Base-by-base conservation (phyloP, 2,329 filamentous ascomycete species). In the Capronia americana region DNA sequence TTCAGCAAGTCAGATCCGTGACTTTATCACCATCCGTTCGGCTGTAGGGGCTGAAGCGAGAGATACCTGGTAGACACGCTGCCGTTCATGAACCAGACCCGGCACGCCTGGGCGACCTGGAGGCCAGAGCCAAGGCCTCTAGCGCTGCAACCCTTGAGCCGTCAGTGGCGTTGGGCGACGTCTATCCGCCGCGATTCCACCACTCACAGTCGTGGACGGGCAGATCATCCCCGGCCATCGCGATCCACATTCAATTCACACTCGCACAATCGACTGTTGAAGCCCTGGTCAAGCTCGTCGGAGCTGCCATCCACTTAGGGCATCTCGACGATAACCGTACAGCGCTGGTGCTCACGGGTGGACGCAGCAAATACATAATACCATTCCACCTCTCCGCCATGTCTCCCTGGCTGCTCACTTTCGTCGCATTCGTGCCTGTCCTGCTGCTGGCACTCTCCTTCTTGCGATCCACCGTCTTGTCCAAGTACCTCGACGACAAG, bases 401-500 rank as follows among this genome's bases (percentile, higher is more conserved):
- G 66, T 70, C 69, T 61, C 62, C 69, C n/a, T 69, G 58, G 64
- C 34, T 69, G 50, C 60, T 71, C 64, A 70, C 68, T 51, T 68
- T 66, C 20, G 65, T 69, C 59, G 66, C 66, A 53, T 66, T 66
- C 46, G 57, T 67, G 26, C 69, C 71, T 5, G 56, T 71, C 54
- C 62, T 70, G 4, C 56, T 71, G 17, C 46, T 71, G 32, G 68
- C 64, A 51, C 57, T 72, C 53, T 60, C 71, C 58, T 69, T 71
- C 51, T 56, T 72, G 53, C 68, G 71, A 14, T 70, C 69, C 63
- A 72, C 69, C 32, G 55, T 70, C 32, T 58, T 72, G 65, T 66
- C 69, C 54, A 71, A 69, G 30, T 71, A 70, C 60, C 68, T 72
- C 57, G 71, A 72, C 70, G 63, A 70, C 56, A 64, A 57, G 30